Evolutionary conservation across 768 basidiomycete species (phyloP).

Genomic region (Amylocystis lapponica): DNA sequence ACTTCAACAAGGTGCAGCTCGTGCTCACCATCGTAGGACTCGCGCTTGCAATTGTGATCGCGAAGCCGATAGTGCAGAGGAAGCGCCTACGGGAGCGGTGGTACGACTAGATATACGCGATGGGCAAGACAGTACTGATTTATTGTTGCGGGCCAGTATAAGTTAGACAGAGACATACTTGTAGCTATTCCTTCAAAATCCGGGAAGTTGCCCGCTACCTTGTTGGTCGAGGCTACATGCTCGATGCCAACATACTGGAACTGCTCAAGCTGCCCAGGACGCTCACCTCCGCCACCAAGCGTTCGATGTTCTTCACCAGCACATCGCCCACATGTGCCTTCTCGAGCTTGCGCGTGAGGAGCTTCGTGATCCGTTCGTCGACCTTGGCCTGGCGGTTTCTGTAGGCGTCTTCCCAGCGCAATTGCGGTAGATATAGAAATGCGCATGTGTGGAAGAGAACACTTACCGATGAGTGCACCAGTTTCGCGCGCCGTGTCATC

Average conservation of each 20-base stretch:
- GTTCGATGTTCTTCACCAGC: constrained; percentile 9
- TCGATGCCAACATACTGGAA: too few species aligned
- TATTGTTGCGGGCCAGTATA: too few species aligned
- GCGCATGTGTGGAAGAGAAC: neutral
- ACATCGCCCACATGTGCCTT: constrained; percentile 7
- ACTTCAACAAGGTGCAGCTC: constrained; percentile 90
- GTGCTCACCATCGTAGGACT: constrained; percentile 75
- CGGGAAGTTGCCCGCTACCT: too few species aligned
- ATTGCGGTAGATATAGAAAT: neutral
- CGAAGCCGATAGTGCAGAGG: constrained; percentile 72
- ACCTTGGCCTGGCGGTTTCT: neutral
- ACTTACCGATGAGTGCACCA: constrained; percentile 4
- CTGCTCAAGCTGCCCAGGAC: constrained; percentile 2
- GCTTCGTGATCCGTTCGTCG: neutral
- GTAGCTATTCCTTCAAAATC: too few species aligned
- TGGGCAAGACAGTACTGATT: too few species aligned
- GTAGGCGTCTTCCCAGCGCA: neutral
- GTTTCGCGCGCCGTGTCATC: too few species aligned
- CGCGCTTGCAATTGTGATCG: constrained; percentile 68
- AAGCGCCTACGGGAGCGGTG: constrained; percentile 67
- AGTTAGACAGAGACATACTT: too few species aligned
- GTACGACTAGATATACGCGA: constrained; percentile 65
- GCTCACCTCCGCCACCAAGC: constrained; percentile 6
- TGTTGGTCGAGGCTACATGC: too few species aligned
- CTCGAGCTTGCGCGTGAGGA: constrained; percentile 12